Percentiles rank a stretch among this genome's conserved stretches.
Conservation (phyloP, 345 rosid genomes). For the Lenwebbia sp. region DNA sequence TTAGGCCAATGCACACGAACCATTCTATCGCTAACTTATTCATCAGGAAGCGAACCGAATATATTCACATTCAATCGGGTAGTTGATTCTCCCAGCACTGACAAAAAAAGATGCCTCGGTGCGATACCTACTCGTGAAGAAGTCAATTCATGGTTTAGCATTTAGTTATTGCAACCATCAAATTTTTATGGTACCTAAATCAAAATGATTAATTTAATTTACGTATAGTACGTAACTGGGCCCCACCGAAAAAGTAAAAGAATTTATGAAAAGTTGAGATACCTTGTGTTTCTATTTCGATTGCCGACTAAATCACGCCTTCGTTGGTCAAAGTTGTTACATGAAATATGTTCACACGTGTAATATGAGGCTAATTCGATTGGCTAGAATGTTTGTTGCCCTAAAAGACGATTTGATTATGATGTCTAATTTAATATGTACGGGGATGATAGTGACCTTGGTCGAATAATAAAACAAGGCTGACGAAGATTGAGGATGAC, state of each 20-base stretch:
- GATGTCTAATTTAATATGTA: neutral
- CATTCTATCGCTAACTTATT: neutral
- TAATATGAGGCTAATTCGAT: neutral
- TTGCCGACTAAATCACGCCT: neutral
- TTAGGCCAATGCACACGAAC: neutral
- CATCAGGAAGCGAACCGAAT: neutral
- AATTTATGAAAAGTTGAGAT: neutral
- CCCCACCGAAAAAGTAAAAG: neutral
- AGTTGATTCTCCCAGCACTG: neutral
- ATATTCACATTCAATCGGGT: neutral
- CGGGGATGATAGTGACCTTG: too few relatives aligned
- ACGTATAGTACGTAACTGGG: neutral
- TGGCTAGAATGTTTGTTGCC: neutral
- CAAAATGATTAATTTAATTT: neutral
- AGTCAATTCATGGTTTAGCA: neutral
- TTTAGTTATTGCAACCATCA: neutral
- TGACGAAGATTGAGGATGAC: too few relatives aligned
- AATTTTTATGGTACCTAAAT: neutral
- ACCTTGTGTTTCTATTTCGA: neutral
- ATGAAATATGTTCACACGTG: neutral
- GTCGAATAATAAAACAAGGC: too few relatives aligned
- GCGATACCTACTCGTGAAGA: neutral
- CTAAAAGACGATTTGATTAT: too few relatives aligned
- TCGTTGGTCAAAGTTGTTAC: neutral
- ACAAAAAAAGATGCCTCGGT: neutral